phyloP scores from a whole-genome alignment of 108 stramenopile species.

The Nitzschia inconspicua region DNA sequence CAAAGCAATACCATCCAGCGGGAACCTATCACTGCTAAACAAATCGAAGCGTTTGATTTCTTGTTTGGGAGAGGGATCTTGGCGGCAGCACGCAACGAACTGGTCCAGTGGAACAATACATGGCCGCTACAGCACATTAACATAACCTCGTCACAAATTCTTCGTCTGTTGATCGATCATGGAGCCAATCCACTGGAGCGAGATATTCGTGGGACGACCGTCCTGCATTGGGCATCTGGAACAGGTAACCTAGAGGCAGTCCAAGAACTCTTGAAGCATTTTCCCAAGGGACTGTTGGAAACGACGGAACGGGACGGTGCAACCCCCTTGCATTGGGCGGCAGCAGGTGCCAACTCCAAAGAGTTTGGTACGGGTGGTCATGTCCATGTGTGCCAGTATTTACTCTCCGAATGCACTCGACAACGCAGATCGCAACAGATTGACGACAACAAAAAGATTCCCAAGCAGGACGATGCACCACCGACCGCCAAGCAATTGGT shows the following conservation, averaged over 20 bases:
- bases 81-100: slow-evolving; percentile 69
- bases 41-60: slow-evolving; percentile 72
- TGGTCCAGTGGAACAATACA: slow-evolving; percentile 26
- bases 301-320: slow-evolving; percentile 66
- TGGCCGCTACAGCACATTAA: slow-evolving; percentile 53
- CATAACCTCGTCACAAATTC: slow-evolving; percentile 50
- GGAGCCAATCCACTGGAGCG: slow-evolving; percentile 74
- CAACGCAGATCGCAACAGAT: not conserved
- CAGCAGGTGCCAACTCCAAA: slow-evolving; percentile 63
- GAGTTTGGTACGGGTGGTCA: slow-evolving; percentile 79
- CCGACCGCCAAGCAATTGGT: slow-evolving; percentile 33
- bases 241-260: slow-evolving; percentile 61
- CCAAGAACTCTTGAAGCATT: slow-evolving; percentile 34
- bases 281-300: slow-evolving; percentile 34
- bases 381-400: slow-evolving; percentile 48
- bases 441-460: not conserved
- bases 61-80: slow-evolving; percentile 70
- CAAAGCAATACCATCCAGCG: not conserved
- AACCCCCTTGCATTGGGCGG: slow-evolving; percentile 79
- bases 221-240: slow-evolving; percentile 82
- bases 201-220: slow-evolving; percentile 61
- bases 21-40: slow-evolving; percentile 45
- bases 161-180: slow-evolving; percentile 59
- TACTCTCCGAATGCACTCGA: slow-evolving; percentile 30
- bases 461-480: not conserved